These are phyloP conservation scores for Penicillium griseofulvum DNA, from an alignment of 2,329 filamentous ascomycete genomes.

Conservation along the genomic window DNA sequence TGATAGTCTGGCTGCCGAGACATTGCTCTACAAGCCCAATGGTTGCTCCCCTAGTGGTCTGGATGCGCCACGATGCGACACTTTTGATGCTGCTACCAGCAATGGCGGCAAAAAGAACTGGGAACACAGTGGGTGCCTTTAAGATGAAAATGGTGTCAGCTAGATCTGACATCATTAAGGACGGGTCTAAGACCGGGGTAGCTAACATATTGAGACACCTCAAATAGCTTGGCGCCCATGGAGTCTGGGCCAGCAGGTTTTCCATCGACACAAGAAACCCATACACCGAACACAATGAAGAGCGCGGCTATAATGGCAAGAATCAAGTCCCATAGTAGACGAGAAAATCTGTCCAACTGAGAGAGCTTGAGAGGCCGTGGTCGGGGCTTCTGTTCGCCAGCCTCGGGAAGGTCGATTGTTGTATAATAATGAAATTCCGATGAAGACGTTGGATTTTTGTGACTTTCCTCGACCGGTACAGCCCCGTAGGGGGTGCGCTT, in stretches of 20 bases:
- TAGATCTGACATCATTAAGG: neutral
- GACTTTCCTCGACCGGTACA: neutral
- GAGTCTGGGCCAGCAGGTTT: neutral
- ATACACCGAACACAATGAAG: neutral
- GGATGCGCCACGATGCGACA: neutral
- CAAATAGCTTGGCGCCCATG: neutral
- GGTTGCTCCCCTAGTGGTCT: neutral
- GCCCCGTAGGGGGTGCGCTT: neutral
- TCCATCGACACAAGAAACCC: neutral
- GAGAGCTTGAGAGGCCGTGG: neutral
- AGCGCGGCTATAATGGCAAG: neutral
- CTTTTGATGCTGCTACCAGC: conserved; percentile 4
- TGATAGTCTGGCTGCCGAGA: conserved; percentile 1
- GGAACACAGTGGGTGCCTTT: neutral
- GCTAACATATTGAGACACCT: neutral
- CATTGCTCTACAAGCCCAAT: conserved; percentile 1
- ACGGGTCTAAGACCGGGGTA: neutral
- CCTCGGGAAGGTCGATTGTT: neutral
- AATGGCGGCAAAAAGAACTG: neutral
- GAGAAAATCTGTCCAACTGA: neutral
- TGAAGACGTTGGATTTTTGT: neutral
- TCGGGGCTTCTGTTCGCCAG: neutral
- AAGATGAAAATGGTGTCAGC: neutral
- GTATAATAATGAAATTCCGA: neutral
- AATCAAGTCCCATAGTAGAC: neutral